phyloP scores from a whole-genome alignment of 1,139 yeast genomes.

The Nadsonia commutata region DNA sequence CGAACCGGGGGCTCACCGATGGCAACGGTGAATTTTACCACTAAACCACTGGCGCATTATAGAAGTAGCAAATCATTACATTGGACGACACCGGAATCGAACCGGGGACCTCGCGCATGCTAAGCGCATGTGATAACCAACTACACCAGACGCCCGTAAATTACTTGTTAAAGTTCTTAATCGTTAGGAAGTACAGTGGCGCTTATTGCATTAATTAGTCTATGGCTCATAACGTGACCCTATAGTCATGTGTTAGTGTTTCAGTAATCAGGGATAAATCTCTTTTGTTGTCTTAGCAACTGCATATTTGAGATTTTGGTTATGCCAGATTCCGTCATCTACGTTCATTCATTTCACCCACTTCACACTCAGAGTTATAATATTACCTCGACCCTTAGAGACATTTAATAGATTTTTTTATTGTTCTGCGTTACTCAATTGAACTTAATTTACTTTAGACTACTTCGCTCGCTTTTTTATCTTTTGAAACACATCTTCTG shows the following conservation, averaged over 20 bases:
- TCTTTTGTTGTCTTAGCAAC: neutral
- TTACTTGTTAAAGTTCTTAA: neutral
- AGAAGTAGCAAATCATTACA: neutral
- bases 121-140: slow-evolving; percentile 1
- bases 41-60: neutral
- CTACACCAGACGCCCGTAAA: neutral
- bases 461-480: neutral
- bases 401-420: no score
- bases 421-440: no score
- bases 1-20: slow-evolving; percentile 1
- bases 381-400: neutral
- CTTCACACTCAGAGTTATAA: neutral
- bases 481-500: neutral
- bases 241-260: neutral
- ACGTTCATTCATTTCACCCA: neutral
- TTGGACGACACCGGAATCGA: slow-evolving; percentile 1
- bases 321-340: neutral
- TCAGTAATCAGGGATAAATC: no score
- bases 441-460: no score
- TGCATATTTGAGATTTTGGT: neutral
- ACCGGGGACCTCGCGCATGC: slow-evolving; percentile 1
- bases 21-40: slow-evolving; percentile 1
- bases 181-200: neutral
- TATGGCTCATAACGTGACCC: neutral
- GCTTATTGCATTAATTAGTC: neutral